Evolutionary conservation across 2,329 filamentous ascomycete species (phyloP).

Genomic region (Arthroderma sp.): DNA sequence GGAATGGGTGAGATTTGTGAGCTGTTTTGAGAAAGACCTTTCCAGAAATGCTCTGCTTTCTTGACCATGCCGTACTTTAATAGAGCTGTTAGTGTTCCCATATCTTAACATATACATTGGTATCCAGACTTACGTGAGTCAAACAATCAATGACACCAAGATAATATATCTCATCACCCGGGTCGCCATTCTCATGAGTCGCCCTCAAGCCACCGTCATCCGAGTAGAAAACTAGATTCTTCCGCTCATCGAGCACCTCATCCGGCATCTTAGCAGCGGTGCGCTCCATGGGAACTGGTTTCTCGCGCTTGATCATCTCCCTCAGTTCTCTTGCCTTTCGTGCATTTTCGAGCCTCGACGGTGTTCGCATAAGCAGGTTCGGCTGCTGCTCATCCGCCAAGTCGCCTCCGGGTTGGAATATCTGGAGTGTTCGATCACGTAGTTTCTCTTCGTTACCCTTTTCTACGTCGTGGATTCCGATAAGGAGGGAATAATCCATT

Average conservation of each 20-base stretch:
- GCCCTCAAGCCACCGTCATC: slow-evolving; percentile 90
- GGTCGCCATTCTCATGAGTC: slow-evolving; percentile 75
- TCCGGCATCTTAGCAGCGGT: slow-evolving; percentile 78
- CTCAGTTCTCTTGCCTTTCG: slow-evolving; percentile 83
- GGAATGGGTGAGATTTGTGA: slow-evolving; percentile 86
- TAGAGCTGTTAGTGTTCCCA: not conserved
- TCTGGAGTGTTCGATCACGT: slow-evolving; percentile 74
- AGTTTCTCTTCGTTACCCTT: slow-evolving; percentile 93
- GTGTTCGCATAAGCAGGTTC: slow-evolving; percentile 69
- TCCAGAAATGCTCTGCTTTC: slow-evolving; percentile 93
- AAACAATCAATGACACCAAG: slow-evolving; percentile 96
- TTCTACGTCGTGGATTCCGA: slow-evolving; percentile 83
- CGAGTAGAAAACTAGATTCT: slow-evolving; percentile 74
- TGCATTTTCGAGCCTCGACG: slow-evolving; percentile 83
- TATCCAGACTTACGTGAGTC: slow-evolving; percentile 62
- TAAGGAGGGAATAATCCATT: slow-evolving; percentile 95
- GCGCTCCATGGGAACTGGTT: slow-evolving; percentile 83
- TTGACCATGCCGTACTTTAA: slow-evolving; percentile 75
- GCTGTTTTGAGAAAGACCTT: slow-evolving; percentile 73
- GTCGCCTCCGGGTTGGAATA: slow-evolving; percentile 82
- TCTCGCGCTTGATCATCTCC: slow-evolving; percentile 83
- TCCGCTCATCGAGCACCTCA: slow-evolving; percentile 64
- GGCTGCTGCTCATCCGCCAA: slow-evolving; percentile 48
- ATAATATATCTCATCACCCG: slow-evolving; percentile 91
- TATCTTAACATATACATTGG: not conserved